Evolutionary conservation across 345 rosid species (phyloP).

Genomic region (Alliaria petiolata): DNA sequence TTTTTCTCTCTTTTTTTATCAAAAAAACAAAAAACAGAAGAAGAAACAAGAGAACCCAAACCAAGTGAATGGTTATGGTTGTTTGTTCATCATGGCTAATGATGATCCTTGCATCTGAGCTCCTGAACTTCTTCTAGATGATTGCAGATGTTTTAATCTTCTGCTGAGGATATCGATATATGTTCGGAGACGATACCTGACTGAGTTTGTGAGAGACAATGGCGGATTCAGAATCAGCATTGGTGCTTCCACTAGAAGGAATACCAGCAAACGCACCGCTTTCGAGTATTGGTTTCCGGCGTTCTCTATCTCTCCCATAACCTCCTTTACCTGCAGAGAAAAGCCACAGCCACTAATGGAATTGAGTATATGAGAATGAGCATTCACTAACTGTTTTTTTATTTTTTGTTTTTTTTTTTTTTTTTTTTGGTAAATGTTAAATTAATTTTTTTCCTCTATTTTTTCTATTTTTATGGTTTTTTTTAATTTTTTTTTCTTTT

Average conservation of each 20-base stretch:
- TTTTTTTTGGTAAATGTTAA: background rate
- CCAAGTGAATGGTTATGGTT: background rate
- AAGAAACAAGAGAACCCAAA: background rate
- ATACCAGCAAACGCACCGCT: conserved; percentile 66
- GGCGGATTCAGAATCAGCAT: conserved; percentile 84
- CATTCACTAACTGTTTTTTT: background rate
- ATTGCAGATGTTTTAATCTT: conserved; percentile 55
- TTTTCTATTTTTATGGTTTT: conserved; percentile 67
- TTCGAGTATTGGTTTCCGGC: conserved; percentile 63
- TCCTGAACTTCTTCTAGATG: conserved; percentile 48
- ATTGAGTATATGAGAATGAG: background rate
- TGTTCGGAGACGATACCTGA: conserved; percentile 55
- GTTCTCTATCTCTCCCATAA: conserved; percentile 62
- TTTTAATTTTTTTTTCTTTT: too few relatives aligned
- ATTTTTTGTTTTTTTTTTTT: too few relatives aligned
- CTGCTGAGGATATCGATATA: conserved; percentile 71
- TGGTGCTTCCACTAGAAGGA: conserved; percentile 90
- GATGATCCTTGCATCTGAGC: conserved; percentile 46
- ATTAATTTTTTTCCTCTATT: conserved; percentile 66
- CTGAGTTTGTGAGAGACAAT: conserved; percentile 83
- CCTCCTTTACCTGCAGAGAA: conserved; percentile 63
- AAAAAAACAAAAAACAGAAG: background rate
- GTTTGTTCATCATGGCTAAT: conserved; percentile 33
- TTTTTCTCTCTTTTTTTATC: background rate
- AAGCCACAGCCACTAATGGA: background rate